Evolutionary conservation across 768 basidiomycete genomes (phyloP).

Genomic region (Kwoniella heveanensis): DNA sequence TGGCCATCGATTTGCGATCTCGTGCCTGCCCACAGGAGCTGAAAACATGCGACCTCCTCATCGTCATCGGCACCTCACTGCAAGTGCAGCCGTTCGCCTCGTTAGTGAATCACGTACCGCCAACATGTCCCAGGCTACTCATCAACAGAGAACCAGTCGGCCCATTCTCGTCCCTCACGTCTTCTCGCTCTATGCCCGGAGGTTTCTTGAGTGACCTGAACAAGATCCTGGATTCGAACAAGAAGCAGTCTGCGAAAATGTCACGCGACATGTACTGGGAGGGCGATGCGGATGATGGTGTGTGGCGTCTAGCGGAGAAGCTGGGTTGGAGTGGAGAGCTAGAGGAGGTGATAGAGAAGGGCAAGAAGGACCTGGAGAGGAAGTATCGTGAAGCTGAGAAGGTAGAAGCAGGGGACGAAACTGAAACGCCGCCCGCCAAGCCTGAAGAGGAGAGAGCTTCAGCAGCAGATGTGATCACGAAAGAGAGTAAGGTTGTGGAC

Average conservation of each 20-base stretch:
- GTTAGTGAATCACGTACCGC: slow-evolving; percentile 65
- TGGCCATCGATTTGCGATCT: background rate
- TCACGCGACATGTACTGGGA: slow-evolving; percentile 32
- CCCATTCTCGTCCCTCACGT: slow-evolving; percentile 25
- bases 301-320: slow-evolving; percentile 65
- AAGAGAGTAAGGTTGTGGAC: background rate
- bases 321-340: slow-evolving; percentile 66
- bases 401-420: background rate
- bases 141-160: slow-evolving; percentile 86
- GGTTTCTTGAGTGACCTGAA: background rate
- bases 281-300: slow-evolving; percentile 62
- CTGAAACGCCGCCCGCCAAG: no score
- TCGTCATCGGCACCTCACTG: slow-evolving; percentile 84
- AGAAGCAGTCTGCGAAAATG: background rate
- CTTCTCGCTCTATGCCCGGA: background rate
- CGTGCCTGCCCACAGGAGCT: slow-evolving; percentile 61
- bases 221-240: background rate
- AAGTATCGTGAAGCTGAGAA: slow-evolving; percentile 15
- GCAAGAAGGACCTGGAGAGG: slow-evolving; percentile 22
- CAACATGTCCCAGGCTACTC: slow-evolving; percentile 74
- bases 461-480: background rate
- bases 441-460: no score
- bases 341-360: slow-evolving; percentile 23
- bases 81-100: slow-evolving; percentile 75
- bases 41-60: slow-evolving; percentile 74